Evolutionary conservation across 2,329 filamentous ascomycete species (phyloP).

Genomic region (Pseudogymnoascus sp.): DNA sequence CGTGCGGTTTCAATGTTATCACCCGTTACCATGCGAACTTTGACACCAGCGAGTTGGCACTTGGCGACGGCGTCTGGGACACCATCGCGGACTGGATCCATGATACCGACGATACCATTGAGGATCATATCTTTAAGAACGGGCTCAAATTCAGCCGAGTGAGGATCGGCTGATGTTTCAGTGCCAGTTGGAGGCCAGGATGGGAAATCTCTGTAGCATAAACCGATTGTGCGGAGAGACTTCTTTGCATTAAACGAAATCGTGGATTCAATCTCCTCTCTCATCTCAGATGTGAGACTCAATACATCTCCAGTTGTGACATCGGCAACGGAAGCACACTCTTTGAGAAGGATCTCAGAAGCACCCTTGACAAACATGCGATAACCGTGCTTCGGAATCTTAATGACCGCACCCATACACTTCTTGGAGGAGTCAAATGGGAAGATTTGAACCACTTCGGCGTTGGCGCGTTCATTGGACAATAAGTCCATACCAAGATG

Average conservation of each 20-base stretch:
- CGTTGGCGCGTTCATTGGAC: conserved; percentile 55
- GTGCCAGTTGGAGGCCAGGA: conserved; percentile 49
- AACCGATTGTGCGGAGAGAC: conserved; percentile 64
- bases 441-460: conserved; percentile 48
- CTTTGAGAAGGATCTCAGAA: conserved; percentile 42
- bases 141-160: conserved; percentile 54
- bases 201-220: conserved; percentile 62
- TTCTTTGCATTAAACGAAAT: conserved; percentile 52
- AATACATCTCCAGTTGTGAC: conserved; percentile 51
- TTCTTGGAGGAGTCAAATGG: conserved; percentile 41
- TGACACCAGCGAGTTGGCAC: conserved; percentile 69
- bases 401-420: conserved; percentile 60
- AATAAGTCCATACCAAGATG: conserved; percentile 57
- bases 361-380: conserved; percentile 46
- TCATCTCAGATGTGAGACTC: conserved; percentile 46
- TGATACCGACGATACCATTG: conserved; percentile 68
- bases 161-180: conserved; percentile 34
- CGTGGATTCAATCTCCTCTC: conserved; percentile 41
- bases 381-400: conserved; percentile 38
- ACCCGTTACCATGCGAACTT: conserved; percentile 74
- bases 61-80: conserved; percentile 66
- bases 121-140: conserved; percentile 51
- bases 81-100: conserved; percentile 69
- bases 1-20: conserved; percentile 74
- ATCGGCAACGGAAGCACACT: conserved; percentile 43